Percentiles rank a stretch among this genome's conserved stretches.
Evolutionary conservation across 305 asterid species (phyloP).

Genomic region (Plantago coronopus): DNA sequence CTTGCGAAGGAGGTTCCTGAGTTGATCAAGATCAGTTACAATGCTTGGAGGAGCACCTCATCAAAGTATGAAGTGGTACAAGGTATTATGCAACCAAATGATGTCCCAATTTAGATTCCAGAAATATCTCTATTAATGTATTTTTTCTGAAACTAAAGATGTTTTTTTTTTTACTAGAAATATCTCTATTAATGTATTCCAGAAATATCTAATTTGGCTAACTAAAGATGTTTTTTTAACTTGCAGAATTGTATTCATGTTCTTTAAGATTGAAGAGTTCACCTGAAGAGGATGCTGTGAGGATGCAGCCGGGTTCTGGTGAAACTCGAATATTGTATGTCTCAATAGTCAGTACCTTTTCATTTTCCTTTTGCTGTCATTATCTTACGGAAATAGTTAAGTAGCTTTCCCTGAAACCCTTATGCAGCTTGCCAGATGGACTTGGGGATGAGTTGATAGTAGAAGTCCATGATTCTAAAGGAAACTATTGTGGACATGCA

Average conservation of each 20-base stretch:
- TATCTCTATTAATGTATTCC: too few relatives aligned
- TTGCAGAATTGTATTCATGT: constrained; percentile 78
- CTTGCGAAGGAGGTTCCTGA: constrained; percentile 73
- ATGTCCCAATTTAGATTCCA: too few relatives aligned
- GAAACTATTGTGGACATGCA: constrained; percentile 69
- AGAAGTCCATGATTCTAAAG: constrained; percentile 87
- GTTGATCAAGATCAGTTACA: constrained; percentile 60
- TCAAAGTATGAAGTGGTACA: constrained; percentile 62
- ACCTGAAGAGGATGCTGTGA: constrained; percentile 71
- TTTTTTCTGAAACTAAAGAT: not conserved
- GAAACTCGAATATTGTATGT: constrained; percentile 90
- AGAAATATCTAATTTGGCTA: too few relatives aligned
- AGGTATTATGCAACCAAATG: constrained; percentile 38
- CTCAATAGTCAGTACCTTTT: constrained; percentile 11
- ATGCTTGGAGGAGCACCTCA: constrained; percentile 68
- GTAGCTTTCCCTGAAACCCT: constrained; percentile 17
- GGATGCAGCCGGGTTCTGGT: constrained; percentile 95
- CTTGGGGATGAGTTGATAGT: constrained; percentile 78
- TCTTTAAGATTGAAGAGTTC: constrained; percentile 74
- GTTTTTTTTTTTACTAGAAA: too few relatives aligned
- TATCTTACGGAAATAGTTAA: constrained; percentile 1
- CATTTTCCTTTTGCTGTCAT: not conserved
- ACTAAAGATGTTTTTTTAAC: constrained; percentile 8
- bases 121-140: too few relatives aligned
- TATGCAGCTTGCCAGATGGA: constrained; percentile 83